Conservation (phyloP, 306 rosid genomes). For the Castanospermum australe region DNA sequence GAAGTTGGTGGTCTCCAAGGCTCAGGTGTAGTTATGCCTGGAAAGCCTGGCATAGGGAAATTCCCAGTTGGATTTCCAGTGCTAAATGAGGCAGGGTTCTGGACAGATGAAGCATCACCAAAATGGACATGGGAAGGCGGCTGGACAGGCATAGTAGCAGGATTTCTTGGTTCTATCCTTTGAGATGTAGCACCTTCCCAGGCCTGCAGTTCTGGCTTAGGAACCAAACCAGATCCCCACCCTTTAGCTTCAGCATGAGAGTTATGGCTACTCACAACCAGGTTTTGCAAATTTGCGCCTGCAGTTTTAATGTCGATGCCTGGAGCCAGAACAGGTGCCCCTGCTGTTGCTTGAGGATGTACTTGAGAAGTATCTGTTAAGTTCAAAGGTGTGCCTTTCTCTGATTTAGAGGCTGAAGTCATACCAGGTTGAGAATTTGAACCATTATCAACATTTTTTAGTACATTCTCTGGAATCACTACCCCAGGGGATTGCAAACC, state of each 20-base stretch:
- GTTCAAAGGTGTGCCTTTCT: conserved; percentile 27
- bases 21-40: conserved; percentile 52
- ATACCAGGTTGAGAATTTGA: conserved; percentile 38
- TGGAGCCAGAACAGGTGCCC: conserved; percentile 40
- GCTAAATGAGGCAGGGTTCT: conserved; percentile 45
- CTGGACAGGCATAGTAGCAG: conserved; percentile 53
- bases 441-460: conserved; percentile 43
- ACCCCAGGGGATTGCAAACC: conserved; percentile 44
- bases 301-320: conserved; percentile 52
- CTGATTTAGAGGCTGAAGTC: conserved; percentile 30
- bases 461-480: conserved; percentile 31
- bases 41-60: conserved; percentile 45
- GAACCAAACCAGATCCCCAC: conserved; percentile 52
- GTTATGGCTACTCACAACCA: conserved; percentile 45
- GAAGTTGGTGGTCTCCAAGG: conserved; percentile 73
- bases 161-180: conserved; percentile 55
- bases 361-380: conserved; percentile 39
- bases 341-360: conserved; percentile 48
- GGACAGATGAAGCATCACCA: conserved; percentile 58
- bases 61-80: conserved; percentile 55
- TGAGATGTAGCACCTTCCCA: conserved; percentile 55
- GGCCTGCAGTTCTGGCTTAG: conserved; percentile 51
- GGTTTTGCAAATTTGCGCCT: conserved; percentile 63
- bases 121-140: conserved; percentile 58
- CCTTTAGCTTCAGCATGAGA: conserved; percentile 54